Evolutionary conservation across 805 yeast species (phyloP).

Genomic region (Diddensiella santjacobensis): DNA sequence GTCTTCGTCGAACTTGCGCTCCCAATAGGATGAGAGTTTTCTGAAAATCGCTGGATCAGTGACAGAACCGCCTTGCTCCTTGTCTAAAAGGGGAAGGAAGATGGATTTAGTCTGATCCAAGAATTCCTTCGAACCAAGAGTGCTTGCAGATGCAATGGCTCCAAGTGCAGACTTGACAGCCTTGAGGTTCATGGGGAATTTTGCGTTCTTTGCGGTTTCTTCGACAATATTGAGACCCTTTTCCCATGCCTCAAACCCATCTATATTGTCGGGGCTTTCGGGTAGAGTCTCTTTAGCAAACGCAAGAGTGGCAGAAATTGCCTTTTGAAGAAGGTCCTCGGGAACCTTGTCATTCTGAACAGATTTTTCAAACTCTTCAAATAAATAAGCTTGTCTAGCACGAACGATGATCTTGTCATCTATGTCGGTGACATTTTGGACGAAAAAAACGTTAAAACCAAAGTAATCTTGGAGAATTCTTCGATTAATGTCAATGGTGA

Average conservation of each 20-base stretch:
- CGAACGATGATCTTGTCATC: conserved; percentile 95
- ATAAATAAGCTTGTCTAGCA: conserved; percentile 85
- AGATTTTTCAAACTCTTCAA: conserved; percentile 50
- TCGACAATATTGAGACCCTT: conserved; percentile 40
- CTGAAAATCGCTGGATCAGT: conserved; percentile 83
- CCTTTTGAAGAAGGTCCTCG: conserved; percentile 37
- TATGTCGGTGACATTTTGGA: conserved; percentile 97
- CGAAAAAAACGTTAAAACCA: conserved; percentile 81
- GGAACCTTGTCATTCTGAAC: conserved; percentile 29
- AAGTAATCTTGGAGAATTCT: conserved; percentile 86
- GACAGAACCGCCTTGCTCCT: conserved; percentile 65
- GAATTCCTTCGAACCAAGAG: conserved; percentile 36
- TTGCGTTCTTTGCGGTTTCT: conserved; percentile 61
- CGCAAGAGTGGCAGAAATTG: conserved; percentile 42
- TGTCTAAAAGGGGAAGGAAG: conserved; percentile 68
- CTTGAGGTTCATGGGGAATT: conserved; percentile 76
- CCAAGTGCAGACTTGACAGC: conserved; percentile 49
- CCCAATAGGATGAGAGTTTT: conserved; percentile 86
- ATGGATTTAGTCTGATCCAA: conserved; percentile 65
- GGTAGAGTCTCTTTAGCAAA: conserved; percentile 46
- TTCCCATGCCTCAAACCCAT: conserved; percentile 10
- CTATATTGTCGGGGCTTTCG: conserved; percentile 6
- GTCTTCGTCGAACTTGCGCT: conserved; percentile 74
- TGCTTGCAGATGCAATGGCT: conserved; percentile 19
- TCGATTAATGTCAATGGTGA: conserved; percentile 88